phyloP scores from a whole-genome alignment of 202 grass and related monocot species.

The Zoysia matrella region DNA sequence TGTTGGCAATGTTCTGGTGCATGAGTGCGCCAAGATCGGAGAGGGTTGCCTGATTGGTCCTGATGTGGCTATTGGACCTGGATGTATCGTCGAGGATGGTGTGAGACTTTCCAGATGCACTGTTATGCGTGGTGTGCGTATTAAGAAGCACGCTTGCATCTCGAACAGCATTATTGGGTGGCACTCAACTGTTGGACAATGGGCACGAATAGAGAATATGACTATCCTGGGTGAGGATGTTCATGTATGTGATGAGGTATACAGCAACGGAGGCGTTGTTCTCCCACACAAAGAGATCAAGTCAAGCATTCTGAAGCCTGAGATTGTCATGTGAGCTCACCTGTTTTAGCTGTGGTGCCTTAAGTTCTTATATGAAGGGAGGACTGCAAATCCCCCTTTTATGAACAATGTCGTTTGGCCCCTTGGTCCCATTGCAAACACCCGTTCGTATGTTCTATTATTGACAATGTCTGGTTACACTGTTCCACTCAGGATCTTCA shows the following conservation, averaged over 20 bases:
- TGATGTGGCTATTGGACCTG: constrained; percentile 77
- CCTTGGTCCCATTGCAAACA: constrained; percentile 33
- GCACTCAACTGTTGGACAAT: constrained; percentile 76
- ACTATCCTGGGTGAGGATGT: constrained; percentile 84
- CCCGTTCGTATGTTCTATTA: constrained; percentile 17
- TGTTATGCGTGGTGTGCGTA: constrained; percentile 67
- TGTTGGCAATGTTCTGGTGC: constrained; percentile 68
- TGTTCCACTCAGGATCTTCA: constrained; percentile 9
- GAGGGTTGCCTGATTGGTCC: constrained; percentile 83
- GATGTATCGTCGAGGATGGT: constrained; percentile 73
- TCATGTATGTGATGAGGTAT: constrained; percentile 78
- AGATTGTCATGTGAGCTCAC: constrained; percentile 79
- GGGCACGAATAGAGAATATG: constrained; percentile 76
- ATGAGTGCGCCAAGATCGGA: constrained; percentile 72
- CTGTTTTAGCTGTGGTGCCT: constrained; percentile 21
- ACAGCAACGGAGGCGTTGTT: constrained; percentile 81
- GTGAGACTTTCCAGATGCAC: constrained; percentile 80
- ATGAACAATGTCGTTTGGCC: not conserved
- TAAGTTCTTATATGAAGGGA: constrained; percentile 2
- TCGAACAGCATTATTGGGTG: constrained; percentile 82
- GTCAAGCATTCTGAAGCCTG: constrained; percentile 82
- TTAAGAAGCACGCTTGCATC: constrained; percentile 76
- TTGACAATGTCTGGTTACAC: constrained; percentile 26
- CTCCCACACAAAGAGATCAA: constrained; percentile 86
- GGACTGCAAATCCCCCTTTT: not conserved